A percentile compares a stretch with the other conserved stretches of the same genome.
Conservation (phyloP, 2,329 filamentous ascomycete genomes). For the Pseudogymnoascus sp. region DNA sequence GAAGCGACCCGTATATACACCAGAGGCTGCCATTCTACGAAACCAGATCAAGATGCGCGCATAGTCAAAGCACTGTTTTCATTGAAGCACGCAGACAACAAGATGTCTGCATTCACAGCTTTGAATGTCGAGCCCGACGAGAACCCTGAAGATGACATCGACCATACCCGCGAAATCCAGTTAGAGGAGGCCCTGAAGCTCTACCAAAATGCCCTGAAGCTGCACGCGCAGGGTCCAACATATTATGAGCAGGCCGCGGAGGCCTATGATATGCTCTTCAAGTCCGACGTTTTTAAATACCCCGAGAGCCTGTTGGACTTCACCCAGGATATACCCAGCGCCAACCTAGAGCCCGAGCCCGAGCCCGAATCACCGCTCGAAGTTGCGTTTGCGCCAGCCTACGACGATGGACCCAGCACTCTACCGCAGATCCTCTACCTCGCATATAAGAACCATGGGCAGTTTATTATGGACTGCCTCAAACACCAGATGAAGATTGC, state of each 20-base stretch:
- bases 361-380: slow-evolving; percentile 42
- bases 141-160: slow-evolving; percentile 80
- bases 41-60: not conserved
- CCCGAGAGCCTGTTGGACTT: slow-evolving; percentile 72
- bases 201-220: slow-evolving; percentile 83
- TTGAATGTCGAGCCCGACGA: slow-evolving; percentile 94
- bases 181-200: slow-evolving; percentile 89
- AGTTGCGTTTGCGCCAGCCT: slow-evolving; percentile 49
- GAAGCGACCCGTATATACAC: not conserved
- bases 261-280: slow-evolving; percentile 78
- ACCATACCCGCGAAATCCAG: slow-evolving; percentile 91
- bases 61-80: not conserved
- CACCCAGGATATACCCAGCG: slow-evolving; percentile 45
- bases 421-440: slow-evolving; percentile 85
- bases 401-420: slow-evolving; percentile 69
- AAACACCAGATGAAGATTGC: slow-evolving; percentile 42
- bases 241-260: slow-evolving; percentile 68
- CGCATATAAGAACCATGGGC: slow-evolving; percentile 90
- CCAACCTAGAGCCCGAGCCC: slow-evolving; percentile 32
- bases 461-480: slow-evolving; percentile 75
- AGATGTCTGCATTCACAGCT: slow-evolving; percentile 59
- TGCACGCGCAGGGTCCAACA: slow-evolving; percentile 75
- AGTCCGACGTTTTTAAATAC: slow-evolving; percentile 90
- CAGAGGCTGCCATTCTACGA: not conserved
- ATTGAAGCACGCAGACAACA: not conserved